A percentile compares a stretch with the other conserved stretches of the same genome.
Conservation (phyloP, 305 asterid genomes). For the Fraxinus ornus region DNA sequence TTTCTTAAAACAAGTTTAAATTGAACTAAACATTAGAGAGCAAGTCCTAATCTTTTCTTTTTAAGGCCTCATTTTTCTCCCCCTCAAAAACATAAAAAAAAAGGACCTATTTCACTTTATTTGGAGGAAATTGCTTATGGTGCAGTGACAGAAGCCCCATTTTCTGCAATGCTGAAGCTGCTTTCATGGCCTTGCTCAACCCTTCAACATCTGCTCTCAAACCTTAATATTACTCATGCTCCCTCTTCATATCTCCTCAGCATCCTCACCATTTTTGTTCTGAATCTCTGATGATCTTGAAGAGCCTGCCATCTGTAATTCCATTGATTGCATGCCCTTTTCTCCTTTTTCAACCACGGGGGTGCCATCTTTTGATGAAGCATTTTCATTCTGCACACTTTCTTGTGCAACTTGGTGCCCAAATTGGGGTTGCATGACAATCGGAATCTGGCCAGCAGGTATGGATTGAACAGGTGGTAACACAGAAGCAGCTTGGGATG, state of each 20-base stretch:
- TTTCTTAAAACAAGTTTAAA: no score
- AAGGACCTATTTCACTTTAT: neutral
- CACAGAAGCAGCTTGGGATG: constrained; percentile 40
- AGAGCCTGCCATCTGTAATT: constrained; percentile 37
- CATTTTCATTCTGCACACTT: constrained; percentile 33
- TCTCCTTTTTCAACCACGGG: constrained; percentile 30
- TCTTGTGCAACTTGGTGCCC: constrained; percentile 38
- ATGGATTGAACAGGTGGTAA: constrained; percentile 54
- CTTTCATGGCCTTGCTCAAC: constrained; percentile 43
- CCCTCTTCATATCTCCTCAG: constrained; percentile 14
- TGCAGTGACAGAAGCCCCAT: neutral
- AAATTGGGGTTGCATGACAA: constrained; percentile 31
- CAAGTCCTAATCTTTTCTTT: neutral
- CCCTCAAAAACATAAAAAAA: no score
- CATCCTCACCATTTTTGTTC: constrained; percentile 35
- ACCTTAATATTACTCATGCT: neutral
- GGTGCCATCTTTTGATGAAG: constrained; percentile 24
- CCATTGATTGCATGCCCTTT: constrained; percentile 33
- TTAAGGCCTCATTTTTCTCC: no score
- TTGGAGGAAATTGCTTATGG: neutral
- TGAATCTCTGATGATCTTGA: constrained; percentile 46
- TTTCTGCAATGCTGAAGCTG: constrained; percentile 40
- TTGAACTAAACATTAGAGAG: neutral
- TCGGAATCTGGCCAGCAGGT: constrained; percentile 43
- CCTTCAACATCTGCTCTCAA: constrained; percentile 15